Base-by-base conservation (phyloP, 106 monocot genomes). In the Dioscorea dumetorum region DNA sequence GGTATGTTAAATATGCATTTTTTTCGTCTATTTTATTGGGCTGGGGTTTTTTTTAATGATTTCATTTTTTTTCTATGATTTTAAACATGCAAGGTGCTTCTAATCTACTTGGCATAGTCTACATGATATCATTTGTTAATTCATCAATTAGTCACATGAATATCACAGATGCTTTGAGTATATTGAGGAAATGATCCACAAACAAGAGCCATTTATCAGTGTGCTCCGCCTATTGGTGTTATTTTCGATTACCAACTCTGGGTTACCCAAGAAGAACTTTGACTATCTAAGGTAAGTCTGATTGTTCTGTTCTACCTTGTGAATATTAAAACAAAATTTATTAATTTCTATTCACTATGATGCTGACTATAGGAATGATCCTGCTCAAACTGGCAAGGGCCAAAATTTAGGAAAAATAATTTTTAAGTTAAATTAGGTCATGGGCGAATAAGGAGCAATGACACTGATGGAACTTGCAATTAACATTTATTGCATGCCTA, bases 131-230 rank as follows among this genome's bases (percentile, higher is more conserved):
- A 22, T 11, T 59, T 59, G n/a, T 59, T 22, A 20, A 21, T 22
- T 59, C 59, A 59, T 59, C 59, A 59, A 12, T 21, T 59, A 59
- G 22, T 22, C 12, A 59, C 12, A 59, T 19, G 19, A 19, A 64
- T 35, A 22, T 49, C 41, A 58, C 93, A 99, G 99, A 75, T 99
- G 99, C 57, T 85, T 93, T 69, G 99, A 99, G 70, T 90, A 93
- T 75, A 93, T 99, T 69, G 99, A 99, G 67, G 99, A 99, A 83
- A 90, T 99, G 99, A 93, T 99, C 60, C 93, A 93, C 66, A 99
- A 99, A 49, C 99, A 99, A 66, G 99, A 99, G 73, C 80, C 99
- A 15, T 78, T 99, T 75, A 54, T 85, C 63, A 79, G 64, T 66
- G 90, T 99, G 19, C 74, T 99, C 22, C 92, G 99, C 50, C 64